Evolutionary conservation across 306 rosid species (phyloP).

Genomic region (Prunus padus): DNA sequence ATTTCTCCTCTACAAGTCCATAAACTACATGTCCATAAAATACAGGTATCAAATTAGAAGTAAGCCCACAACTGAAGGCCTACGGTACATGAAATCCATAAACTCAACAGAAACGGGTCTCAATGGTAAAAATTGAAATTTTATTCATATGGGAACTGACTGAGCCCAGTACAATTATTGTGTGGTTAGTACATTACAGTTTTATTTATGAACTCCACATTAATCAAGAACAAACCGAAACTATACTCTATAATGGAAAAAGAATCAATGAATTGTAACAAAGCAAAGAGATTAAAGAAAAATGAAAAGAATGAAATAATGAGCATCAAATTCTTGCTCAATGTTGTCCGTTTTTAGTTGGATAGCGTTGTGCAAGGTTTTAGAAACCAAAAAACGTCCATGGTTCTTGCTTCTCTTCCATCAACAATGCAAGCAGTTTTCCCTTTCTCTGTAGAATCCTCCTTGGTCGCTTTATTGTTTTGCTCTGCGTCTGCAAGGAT

Average conservation of each 20-base stretch:
- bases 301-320: slow-evolving; percentile 51
- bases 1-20: too few relatives aligned
- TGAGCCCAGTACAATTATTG: slow-evolving; percentile 21
- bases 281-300: background rate
- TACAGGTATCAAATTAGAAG: too few relatives aligned
- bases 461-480: slow-evolving; percentile 43
- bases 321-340: slow-evolving; percentile 15
- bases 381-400: slow-evolving; percentile 92
- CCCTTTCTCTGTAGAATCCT: slow-evolving; percentile 39
- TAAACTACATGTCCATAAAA: too few relatives aligned
- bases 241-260: slow-evolving; percentile 11
- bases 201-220: slow-evolving; percentile 13
- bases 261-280: background rate
- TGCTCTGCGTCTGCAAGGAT: slow-evolving; percentile 45
- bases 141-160: slow-evolving; percentile 18
- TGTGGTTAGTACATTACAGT: slow-evolving; percentile 27
- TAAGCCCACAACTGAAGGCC: background rate
- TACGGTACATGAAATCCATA: background rate
- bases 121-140: background rate
- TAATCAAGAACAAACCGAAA: slow-evolving; percentile 7
- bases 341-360: slow-evolving; percentile 25
- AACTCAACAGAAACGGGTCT: too few relatives aligned
- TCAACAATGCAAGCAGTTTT: slow-evolving; percentile 42
- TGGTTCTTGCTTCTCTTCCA: slow-evolving; percentile 63
- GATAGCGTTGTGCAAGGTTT: slow-evolving; percentile 91